phyloP scores from a whole-genome alignment of 371 early-diverging fungal genomes.

The Lichtheimia ornata region DNA sequence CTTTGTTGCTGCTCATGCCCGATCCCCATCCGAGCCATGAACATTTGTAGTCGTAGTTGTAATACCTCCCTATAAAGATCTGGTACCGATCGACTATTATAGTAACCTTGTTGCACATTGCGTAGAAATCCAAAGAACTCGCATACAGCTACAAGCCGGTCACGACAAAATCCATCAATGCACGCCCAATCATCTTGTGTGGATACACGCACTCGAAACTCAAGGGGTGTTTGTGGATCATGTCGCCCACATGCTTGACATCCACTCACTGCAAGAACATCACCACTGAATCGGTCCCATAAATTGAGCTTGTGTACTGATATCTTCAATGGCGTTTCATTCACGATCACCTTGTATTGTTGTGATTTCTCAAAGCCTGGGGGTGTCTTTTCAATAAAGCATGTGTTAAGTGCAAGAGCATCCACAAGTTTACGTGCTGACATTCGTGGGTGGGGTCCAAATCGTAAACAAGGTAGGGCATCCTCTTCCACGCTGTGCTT shows the following conservation, averaged over 20 bases:
- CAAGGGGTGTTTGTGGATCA: constrained; percentile 46
- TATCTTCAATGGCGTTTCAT: constrained; percentile 50
- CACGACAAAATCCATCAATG: constrained; percentile 85
- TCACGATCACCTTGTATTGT: constrained; percentile 36
- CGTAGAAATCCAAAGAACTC: constrained; percentile 93
- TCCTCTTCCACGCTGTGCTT: constrained; percentile 85
- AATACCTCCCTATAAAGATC: constrained; percentile 84
- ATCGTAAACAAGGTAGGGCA: constrained; percentile 86
- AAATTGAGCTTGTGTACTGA: constrained; percentile 59
- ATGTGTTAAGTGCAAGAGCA: constrained; percentile 79
- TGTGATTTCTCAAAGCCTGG: constrained; percentile 73
- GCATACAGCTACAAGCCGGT: constrained; percentile 85
- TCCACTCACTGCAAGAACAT: constrained; percentile 43
- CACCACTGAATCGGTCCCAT: constrained; percentile 66
- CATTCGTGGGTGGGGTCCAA: constrained; percentile 85
- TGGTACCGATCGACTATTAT: constrained; percentile 67
- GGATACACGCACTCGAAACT: constrained; percentile 81
- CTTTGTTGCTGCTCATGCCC: too few relatives aligned
- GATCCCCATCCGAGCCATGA: constrained; percentile 21
- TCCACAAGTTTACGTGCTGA: constrained; percentile 86
- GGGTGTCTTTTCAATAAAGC: constrained; percentile 72
- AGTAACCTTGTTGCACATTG: constrained; percentile 84
- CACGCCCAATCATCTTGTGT: constrained; percentile 81
- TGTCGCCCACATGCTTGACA: constrained; percentile 88
- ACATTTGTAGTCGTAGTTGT: constrained; percentile 87